These are phyloP conservation scores for Hortiboletus campestris DNA, from an alignment of 768 basidiomycete species.

Conservation along the genomic window DNA sequence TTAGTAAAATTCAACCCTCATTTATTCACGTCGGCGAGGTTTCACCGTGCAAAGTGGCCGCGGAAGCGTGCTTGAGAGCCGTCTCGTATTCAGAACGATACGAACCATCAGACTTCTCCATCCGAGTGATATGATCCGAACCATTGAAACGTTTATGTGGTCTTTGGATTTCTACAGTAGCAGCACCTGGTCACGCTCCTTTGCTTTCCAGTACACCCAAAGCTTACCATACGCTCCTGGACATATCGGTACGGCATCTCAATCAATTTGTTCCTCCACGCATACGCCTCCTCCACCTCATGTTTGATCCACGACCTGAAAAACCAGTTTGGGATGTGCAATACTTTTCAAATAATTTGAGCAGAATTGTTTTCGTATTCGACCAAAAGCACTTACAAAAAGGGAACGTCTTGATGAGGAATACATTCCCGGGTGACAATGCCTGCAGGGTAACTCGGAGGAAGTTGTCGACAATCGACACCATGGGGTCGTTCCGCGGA, in stretches of 20 bases:
- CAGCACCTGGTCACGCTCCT: too few species aligned
- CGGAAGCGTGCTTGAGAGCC: not conserved
- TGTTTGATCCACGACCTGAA: constrained; percentile 36
- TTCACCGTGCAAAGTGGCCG: not conserved
- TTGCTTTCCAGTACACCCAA: not conserved
- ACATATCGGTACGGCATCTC: not conserved
- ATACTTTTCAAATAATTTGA: constrained; percentile 1
- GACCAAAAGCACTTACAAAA: too few species aligned
- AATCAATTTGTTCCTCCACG: not conserved
- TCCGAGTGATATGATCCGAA: not conserved
- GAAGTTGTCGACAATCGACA: constrained; percentile 1
- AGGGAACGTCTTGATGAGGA: constrained; percentile 8
- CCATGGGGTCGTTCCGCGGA: not conserved
- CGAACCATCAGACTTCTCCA: constrained; percentile 11
- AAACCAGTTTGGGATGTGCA: constrained; percentile 28
- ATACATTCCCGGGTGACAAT: constrained; percentile 7
- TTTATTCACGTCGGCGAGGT: too few species aligned
- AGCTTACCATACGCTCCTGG: not conserved
- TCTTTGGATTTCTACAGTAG: not conserved
- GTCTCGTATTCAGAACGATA: not conserved
- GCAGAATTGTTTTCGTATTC: too few species aligned
- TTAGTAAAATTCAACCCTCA: too few species aligned
- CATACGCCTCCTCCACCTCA: constrained; percentile 18
- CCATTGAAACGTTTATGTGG: not conserved
- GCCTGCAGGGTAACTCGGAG: not conserved